A percentile compares a stretch with the other conserved stretches of the same genome.
phyloP scores from a whole-genome alignment of 2,329 filamentous ascomycete genomes.

The Fusarium scirpi region DNA sequence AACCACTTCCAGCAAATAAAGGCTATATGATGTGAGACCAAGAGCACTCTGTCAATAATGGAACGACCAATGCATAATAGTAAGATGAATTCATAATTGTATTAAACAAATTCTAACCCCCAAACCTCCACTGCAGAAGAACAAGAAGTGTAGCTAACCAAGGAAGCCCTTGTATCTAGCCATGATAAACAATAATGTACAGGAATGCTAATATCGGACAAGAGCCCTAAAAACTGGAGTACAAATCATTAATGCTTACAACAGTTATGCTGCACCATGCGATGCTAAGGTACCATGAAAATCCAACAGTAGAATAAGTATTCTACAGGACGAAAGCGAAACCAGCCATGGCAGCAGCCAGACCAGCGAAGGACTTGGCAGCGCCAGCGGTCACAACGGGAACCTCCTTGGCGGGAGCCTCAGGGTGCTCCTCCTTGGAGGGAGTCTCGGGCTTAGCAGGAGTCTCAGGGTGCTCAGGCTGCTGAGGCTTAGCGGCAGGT shows the following conservation, averaged over 20 bases:
- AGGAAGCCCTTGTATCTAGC: not conserved
- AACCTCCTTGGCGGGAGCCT: conserved; percentile 8
- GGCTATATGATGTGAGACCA: not conserved
- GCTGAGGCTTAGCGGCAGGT: not conserved
- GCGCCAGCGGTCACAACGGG: conserved; percentile 41
- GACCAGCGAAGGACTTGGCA: conserved; percentile 36
- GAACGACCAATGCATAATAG: not conserved
- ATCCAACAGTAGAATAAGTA: not conserved
- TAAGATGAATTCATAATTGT: conserved; percentile 6
- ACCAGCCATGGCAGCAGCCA: conserved; percentile 41
- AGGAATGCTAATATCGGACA: conserved; percentile 21
- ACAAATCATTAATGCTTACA: not conserved
- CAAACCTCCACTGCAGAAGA: conserved; percentile 10
- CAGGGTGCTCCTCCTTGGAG: not conserved
- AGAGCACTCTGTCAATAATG: not conserved
- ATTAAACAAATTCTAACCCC: conserved; percentile 21
- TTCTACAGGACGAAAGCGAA: conserved; percentile 43
- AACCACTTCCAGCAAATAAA: not conserved
- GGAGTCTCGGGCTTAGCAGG: not conserved
- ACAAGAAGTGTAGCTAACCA: conserved; percentile 10
- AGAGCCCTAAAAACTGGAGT: not conserved
- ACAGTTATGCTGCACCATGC: conserved; percentile 5
- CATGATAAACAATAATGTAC: conserved; percentile 20
- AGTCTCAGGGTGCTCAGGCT: not conserved
- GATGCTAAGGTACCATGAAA: conserved; percentile 1